phyloP scores from a whole-genome alignment of 2,329 filamentous ascomycete species.

The Pestalotiopsis sp. region DNA sequence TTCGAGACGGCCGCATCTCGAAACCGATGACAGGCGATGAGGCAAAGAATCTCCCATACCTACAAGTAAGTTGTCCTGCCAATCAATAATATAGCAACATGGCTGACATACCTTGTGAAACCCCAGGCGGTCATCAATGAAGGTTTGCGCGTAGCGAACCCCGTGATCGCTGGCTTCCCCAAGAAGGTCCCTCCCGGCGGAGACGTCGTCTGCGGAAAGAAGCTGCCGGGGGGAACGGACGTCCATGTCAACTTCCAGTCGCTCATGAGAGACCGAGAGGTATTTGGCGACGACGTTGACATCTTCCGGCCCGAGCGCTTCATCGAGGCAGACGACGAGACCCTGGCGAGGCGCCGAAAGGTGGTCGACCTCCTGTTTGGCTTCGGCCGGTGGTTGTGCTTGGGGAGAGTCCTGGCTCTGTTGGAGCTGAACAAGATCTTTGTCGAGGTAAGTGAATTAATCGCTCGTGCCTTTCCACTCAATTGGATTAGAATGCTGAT shows the following conservation, averaged over 20 bases:
- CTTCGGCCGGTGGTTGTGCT: constrained; percentile 14
- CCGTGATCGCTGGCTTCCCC: constrained; percentile 12
- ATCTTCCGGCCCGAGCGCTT: constrained; percentile 15
- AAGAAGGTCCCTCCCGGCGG: constrained; percentile 24
- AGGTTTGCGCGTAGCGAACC: constrained; percentile 14
- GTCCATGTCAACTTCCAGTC: constrained; percentile 9
- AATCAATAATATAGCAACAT: neutral
- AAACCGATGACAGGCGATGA: constrained; percentile 13
- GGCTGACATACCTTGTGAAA: neutral
- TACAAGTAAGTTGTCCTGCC: constrained; percentile 1
- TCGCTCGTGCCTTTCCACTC: neutral
- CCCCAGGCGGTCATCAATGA: constrained; percentile 18
- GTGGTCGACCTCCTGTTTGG: constrained; percentile 15
- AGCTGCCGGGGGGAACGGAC: constrained; percentile 14
- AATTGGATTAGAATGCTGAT: neutral
- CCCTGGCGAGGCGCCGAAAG: neutral
- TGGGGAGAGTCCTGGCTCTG: constrained; percentile 11
- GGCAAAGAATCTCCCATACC: constrained; percentile 4
- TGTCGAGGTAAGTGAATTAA: constrained; percentile 2
- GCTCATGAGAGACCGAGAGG: neutral
- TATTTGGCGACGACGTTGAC: constrained; percentile 9
- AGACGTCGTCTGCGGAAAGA: constrained; percentile 15
- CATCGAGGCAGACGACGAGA: constrained; percentile 10
- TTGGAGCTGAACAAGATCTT: constrained; percentile 14
- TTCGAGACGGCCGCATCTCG: constrained; percentile 16